Percentiles rank a stretch among this genome's conserved stretches.
These are phyloP conservation scores for Xylaria multiplex DNA, from an alignment of 2,329 filamentous ascomycete genomes.

Conservation along the genomic window DNA sequence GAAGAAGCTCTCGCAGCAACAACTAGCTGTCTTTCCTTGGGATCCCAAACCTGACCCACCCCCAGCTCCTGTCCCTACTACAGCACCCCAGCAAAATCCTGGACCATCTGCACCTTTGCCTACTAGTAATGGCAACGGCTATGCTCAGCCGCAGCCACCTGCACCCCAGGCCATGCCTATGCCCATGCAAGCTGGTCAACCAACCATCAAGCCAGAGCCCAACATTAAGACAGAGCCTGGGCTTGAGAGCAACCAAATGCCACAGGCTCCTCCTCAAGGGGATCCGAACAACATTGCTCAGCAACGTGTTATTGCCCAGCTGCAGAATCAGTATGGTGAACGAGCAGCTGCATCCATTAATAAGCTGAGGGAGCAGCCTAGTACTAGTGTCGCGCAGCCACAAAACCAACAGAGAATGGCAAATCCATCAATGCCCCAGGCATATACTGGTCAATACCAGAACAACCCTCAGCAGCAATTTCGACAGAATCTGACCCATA, in stretches of 20 bases:
- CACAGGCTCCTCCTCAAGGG: constrained; percentile 21
- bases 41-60: constrained; percentile 81
- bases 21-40: constrained; percentile 93
- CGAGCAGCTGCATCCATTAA: constrained; percentile 74
- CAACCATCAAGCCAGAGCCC: constrained; percentile 56
- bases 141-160: constrained; percentile 45
- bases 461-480: constrained; percentile 48
- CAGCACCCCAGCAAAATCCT: constrained; percentile 40
- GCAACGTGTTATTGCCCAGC: constrained; percentile 64
- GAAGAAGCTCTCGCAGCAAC: constrained; percentile 83
- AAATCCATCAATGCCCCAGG: constrained; percentile 40
- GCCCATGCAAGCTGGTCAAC: constrained; percentile 42
- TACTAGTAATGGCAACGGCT: constrained; percentile 45
- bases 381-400: constrained; percentile 41
- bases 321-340: constrained; percentile 69
- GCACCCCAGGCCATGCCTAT: constrained; percentile 41
- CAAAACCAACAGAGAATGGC: constrained; percentile 44
- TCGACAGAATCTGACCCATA: constrained; percentile 38
- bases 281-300: constrained; percentile 33
- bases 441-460: constrained; percentile 43
- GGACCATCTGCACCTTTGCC: constrained; percentile 39
- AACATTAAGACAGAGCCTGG: constrained; percentile 61
- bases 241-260: constrained; percentile 46
- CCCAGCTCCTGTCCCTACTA: constrained; percentile 54
- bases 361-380: constrained; percentile 59